Base-by-base conservation (phyloP, 306 rosid species). In the Cucumis hystrix region DNA sequence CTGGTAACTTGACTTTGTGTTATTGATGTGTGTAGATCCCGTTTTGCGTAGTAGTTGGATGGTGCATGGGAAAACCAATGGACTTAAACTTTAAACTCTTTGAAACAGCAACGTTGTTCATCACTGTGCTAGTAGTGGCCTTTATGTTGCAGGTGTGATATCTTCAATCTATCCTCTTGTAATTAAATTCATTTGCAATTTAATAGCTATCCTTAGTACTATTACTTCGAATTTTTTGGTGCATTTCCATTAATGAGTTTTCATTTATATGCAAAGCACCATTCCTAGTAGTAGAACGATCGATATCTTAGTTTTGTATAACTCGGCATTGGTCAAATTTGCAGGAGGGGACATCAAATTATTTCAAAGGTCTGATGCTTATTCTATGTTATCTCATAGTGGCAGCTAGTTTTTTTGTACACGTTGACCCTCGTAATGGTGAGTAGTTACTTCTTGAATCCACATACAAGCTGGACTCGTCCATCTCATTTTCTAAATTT, bases 281-380 rank as follows among this genome's bases (percentile, higher is more conserved):
- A 41, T 67, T 67, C 35, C 0, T 69, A 41, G 57, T 12, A 69
- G 18, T 6, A 12, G 75, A 45, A 13, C 20, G 1, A 8, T 69
- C 45, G 37, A 23, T 15, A 20, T 25, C 60, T 47, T 71, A 1
- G 16, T 30, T 18, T 54, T 52, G 23, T 51, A 5, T 73, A 25
- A 15, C 56, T 45, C 5, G 14, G 21, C 55, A 63, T 75, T 82
- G 62, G 40, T 78, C 62, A 66, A 69, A 28, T 23, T 69, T 86
- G 82, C 87, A 93, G 98, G 97, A 93, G 84, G 98, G 98, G 79
- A 87, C 96, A 21, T 93, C 98, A 69, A 91, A 88, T 85, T 91
- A 93, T 81, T 93, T 93, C 74, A 93, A 93, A 79, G 98, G 98
- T 73, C 83, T 93, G 89, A 93, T 93, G 98, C 97, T 93, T 79